These are phyloP conservation scores for Mycocentrospora acerina DNA, from an alignment of 2,329 filamentous ascomycete species.

Conservation along the genomic window DNA sequence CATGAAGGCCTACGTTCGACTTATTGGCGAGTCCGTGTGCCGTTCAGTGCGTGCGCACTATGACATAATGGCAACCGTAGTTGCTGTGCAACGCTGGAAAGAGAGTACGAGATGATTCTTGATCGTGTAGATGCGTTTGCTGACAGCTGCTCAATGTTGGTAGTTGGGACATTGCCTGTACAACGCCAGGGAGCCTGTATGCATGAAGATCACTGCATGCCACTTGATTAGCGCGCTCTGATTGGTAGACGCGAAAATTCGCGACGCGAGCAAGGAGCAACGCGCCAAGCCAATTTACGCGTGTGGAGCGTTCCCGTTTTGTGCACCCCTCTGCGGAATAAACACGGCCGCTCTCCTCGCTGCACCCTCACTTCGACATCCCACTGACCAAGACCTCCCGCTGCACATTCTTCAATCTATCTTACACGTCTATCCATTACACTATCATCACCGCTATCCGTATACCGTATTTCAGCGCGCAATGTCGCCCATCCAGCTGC, in stretches of 20 bases:
- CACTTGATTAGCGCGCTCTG: slow-evolving; percentile 10
- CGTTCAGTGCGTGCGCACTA: no score
- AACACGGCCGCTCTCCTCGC: slow-evolving; percentile 20
- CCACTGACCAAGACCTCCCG: slow-evolving; percentile 13
- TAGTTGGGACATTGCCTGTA: no score
- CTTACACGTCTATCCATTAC: slow-evolving; percentile 21
- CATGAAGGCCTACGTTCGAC: no score
- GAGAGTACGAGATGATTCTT: no score
- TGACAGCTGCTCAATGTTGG: no score
- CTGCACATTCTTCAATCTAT: slow-evolving; percentile 21
- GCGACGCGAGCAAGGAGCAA: slow-evolving; percentile 27
- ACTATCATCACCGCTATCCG: slow-evolving; percentile 9
- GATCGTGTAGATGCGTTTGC: no score
- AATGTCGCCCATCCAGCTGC: slow-evolving; percentile 42
- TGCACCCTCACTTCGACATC: slow-evolving; percentile 14
- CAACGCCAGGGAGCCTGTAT: background rate
- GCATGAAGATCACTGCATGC: slow-evolving; percentile 4
- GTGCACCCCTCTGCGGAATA: slow-evolving; percentile 32
- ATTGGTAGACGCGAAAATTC: slow-evolving; percentile 28
- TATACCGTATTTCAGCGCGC: background rate
- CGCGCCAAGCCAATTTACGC: slow-evolving; percentile 15
- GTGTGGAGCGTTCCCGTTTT: slow-evolving; percentile 21
- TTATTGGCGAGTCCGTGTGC: no score
- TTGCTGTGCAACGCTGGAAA: no score
- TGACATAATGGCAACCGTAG: no score